A percentile compares a stretch with the other conserved stretches of the same genome.
These are phyloP conservation scores for Calonectria honghensis DNA, from an alignment of 2,329 filamentous ascomycete species.

Conservation along the genomic window DNA sequence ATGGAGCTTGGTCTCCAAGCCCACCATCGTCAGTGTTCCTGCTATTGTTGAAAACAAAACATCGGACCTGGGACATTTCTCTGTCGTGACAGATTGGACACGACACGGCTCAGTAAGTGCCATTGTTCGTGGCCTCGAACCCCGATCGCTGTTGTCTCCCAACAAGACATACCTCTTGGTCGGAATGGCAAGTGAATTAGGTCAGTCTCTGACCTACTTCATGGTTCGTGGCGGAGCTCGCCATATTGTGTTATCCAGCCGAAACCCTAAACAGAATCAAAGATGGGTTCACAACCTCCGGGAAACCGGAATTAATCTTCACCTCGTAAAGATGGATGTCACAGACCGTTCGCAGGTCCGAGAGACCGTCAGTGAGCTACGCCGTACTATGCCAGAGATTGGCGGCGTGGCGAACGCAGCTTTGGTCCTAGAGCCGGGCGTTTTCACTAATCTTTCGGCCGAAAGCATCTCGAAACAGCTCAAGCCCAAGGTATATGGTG, in stretches of 20 bases:
- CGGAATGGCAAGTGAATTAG: background rate
- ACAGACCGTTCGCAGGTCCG: background rate
- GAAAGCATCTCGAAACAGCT: background rate
- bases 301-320: background rate
- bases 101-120: background rate
- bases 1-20: too few relatives aligned
- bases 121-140: background rate
- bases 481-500: background rate
- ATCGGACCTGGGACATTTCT: too few relatives aligned
- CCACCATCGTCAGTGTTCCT: too few relatives aligned
- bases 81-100: too few relatives aligned
- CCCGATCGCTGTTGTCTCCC: background rate
- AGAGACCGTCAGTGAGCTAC: background rate
- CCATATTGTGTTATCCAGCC: background rate
- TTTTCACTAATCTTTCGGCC: background rate
- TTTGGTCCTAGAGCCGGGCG: background rate
- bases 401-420: background rate
- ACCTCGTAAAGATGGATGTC: background rate
- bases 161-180: background rate
- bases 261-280: background rate
- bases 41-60: too few relatives aligned
- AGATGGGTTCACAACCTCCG: background rate
- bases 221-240: conserved; percentile 5
- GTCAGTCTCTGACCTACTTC: background rate
- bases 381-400: background rate